These are phyloP conservation scores for Adansonia grandidieri DNA, from an alignment of 441 rosid species.

Conservation along the genomic window DNA sequence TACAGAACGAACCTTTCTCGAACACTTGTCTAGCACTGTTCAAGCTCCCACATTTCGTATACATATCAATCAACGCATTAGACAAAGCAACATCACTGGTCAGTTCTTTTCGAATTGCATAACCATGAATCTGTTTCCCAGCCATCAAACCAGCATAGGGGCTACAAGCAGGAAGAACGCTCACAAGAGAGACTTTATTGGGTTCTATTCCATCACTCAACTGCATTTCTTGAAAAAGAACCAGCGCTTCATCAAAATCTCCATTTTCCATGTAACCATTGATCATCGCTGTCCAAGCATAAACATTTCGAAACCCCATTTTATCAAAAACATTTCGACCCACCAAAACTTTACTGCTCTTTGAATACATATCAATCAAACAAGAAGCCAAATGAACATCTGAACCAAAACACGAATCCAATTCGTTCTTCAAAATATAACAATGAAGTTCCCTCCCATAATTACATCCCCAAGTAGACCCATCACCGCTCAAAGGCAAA, in stretches of 20 bases:
- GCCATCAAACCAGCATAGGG: constrained; percentile 45
- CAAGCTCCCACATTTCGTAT: constrained; percentile 66
- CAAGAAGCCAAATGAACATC: constrained; percentile 60
- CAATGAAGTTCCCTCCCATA: constrained; percentile 69
- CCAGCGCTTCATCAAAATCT: constrained; percentile 48
- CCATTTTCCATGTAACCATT: constrained; percentile 57
- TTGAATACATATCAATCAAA: constrained; percentile 66
- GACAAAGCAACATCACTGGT: constrained; percentile 42
- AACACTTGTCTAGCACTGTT: constrained; percentile 53
- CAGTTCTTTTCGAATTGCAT: constrained; percentile 50
- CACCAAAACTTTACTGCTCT: constrained; percentile 32
- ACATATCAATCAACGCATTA: constrained; percentile 70
- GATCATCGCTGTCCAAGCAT: constrained; percentile 69
- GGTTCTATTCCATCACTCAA: constrained; percentile 46
- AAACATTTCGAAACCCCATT: constrained; percentile 51
- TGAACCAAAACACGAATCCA: constrained; percentile 33
- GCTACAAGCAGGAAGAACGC: constrained; percentile 62
- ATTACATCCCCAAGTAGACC: constrained; percentile 26
- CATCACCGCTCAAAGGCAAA: constrained; percentile 43
- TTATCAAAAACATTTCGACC: constrained; percentile 50
- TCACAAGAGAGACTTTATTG: constrained; percentile 56
- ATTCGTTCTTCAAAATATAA: constrained; percentile 42
- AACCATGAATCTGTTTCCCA: constrained; percentile 69
- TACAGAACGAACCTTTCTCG: constrained; percentile 37
- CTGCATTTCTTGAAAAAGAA: constrained; percentile 61